Evolutionary conservation across 495 filamentous ascomycete genomes (phyloP).

Genomic region (Bacidia gigantensis): DNA sequence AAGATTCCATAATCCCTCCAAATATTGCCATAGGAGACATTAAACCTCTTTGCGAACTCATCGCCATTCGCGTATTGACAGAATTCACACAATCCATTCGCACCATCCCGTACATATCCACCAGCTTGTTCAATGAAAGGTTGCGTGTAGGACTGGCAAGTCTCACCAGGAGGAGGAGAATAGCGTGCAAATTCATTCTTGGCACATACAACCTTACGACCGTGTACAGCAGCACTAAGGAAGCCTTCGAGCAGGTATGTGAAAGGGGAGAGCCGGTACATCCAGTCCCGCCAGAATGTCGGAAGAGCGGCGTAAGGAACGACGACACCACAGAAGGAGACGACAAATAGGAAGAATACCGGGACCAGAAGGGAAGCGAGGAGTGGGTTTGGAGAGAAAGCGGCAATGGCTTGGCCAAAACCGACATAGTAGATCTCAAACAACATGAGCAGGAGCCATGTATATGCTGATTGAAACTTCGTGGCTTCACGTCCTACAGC

Average conservation of each 20-base stretch:
- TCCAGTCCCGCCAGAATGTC: conserved; percentile 62
- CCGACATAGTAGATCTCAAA: conserved; percentile 63
- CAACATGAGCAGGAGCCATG: conserved; percentile 47
- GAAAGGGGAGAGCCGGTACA: conserved; percentile 75
- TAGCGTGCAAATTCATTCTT: conserved; percentile 44
- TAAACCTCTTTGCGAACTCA: conserved; percentile 36
- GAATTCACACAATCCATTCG: conserved; percentile 39
- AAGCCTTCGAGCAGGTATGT: conserved; percentile 70
- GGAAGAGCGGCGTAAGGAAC: conserved; percentile 65
- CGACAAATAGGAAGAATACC: conserved; percentile 54
- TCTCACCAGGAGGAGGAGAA: conserved; percentile 34
- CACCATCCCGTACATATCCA: conserved; percentile 38
- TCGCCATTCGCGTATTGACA: conserved; percentile 46
- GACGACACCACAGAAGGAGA: conserved; percentile 68
- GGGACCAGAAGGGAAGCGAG: conserved; percentile 51
- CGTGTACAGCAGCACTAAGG: conserved; percentile 45
- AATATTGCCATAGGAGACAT: conserved; percentile 38
- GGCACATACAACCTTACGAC: conserved; percentile 40
- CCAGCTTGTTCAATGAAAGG: conserved; percentile 29
- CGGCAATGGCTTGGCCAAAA: conserved; percentile 64
- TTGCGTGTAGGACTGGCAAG: conserved; percentile 38
- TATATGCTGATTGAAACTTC: conserved; percentile 40
- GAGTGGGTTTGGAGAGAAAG: conserved; percentile 57
- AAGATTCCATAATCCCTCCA: conserved; percentile 53
- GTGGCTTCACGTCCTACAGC: conserved; percentile 29